These are phyloP conservation scores for Pseudogymnoascus sp. DNA, from an alignment of 2,329 filamentous ascomycete genomes.

Conservation along the genomic window DNA sequence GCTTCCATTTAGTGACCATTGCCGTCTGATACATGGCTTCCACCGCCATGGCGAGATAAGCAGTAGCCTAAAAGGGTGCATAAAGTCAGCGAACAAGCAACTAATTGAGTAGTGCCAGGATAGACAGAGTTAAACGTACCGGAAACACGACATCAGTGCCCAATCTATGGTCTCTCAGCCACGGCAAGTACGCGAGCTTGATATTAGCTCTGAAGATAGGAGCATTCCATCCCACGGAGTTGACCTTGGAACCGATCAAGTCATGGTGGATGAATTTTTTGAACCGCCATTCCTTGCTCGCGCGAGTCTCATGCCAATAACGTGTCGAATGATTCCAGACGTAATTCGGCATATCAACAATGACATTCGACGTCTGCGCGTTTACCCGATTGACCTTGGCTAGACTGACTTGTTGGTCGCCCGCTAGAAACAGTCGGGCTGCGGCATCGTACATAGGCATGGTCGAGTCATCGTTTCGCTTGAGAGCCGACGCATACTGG, in stretches of 20 bases:
- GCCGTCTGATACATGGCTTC: constrained; percentile 18
- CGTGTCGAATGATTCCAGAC: constrained; percentile 45
- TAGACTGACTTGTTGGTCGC: constrained; percentile 10
- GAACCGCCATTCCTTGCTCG: constrained; percentile 39
- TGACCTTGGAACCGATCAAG: constrained; percentile 38
- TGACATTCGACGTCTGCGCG: background rate
- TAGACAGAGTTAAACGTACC: background rate
- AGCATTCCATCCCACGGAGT: constrained; percentile 16
- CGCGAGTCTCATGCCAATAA: constrained; percentile 47
- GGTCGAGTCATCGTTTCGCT: constrained; percentile 14
- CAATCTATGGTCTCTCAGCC: constrained; percentile 42
- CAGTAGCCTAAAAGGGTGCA: constrained; percentile 10
- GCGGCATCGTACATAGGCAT: constrained; percentile 12
- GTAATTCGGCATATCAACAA: constrained; percentile 43
- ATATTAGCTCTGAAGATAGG: constrained; percentile 26
- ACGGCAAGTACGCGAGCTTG: constrained; percentile 37
- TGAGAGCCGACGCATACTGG: constrained; percentile 14
- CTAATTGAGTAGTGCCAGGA: background rate
- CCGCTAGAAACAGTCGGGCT: constrained; percentile 12
- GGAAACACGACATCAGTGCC: too few relatives aligned
- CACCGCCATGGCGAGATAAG: constrained; percentile 18
- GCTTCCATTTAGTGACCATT: background rate
- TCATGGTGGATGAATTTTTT: constrained; percentile 40
- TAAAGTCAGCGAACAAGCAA: background rate
- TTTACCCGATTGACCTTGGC: background rate